phyloP scores from a whole-genome alignment of 2,329 filamentous ascomycete genomes.

The Tolypocladium pustulatum region DNA sequence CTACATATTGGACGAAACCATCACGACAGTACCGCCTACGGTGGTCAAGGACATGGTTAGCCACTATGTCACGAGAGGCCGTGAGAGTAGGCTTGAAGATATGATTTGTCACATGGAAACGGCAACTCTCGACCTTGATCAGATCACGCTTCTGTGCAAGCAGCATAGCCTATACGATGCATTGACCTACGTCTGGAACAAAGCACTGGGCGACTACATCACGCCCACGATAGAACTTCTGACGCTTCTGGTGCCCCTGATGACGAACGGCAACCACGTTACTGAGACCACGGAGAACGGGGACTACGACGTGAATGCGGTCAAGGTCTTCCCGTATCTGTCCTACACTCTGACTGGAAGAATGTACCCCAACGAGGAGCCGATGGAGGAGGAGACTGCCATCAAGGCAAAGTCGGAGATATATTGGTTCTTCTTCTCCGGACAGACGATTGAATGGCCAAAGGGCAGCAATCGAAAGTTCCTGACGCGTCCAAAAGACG shows the following conservation, averaged over 20 bases:
- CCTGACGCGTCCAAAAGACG: slow-evolving; percentile 43
- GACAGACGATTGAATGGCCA: slow-evolving; percentile 67
- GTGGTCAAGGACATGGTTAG: slow-evolving; percentile 79
- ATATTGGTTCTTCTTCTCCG: slow-evolving; percentile 90
- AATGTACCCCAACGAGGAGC: slow-evolving; percentile 77
- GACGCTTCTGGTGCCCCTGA: slow-evolving; percentile 51
- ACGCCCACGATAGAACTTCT: slow-evolving; percentile 82
- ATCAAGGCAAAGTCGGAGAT: slow-evolving; percentile 73
- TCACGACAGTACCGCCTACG: slow-evolving; percentile 66
- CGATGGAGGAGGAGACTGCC: slow-evolving; percentile 62
- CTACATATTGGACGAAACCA: slow-evolving; percentile 69
- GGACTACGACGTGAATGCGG: slow-evolving; percentile 57
- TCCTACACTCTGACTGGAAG: slow-evolving; percentile 85
- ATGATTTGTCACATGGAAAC: slow-evolving; percentile 92
- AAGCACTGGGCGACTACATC: slow-evolving; percentile 78
- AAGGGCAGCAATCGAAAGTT: slow-evolving; percentile 51
- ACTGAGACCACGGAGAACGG: slow-evolving; percentile 49
- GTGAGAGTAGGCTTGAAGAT: slow-evolving; percentile 75
- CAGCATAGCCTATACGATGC: slow-evolving; percentile 90
- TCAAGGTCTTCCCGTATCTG: slow-evolving; percentile 91
- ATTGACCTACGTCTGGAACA: slow-evolving; percentile 93
- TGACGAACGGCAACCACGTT: slow-evolving; percentile 42
- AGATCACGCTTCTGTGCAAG: slow-evolving; percentile 83
- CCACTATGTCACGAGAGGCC: slow-evolving; percentile 67
- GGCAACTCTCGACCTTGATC: slow-evolving; percentile 82